These are phyloP conservation scores for Penicillium polonicum DNA, from an alignment of 2,329 filamentous ascomycete species.

Conservation along the genomic window DNA sequence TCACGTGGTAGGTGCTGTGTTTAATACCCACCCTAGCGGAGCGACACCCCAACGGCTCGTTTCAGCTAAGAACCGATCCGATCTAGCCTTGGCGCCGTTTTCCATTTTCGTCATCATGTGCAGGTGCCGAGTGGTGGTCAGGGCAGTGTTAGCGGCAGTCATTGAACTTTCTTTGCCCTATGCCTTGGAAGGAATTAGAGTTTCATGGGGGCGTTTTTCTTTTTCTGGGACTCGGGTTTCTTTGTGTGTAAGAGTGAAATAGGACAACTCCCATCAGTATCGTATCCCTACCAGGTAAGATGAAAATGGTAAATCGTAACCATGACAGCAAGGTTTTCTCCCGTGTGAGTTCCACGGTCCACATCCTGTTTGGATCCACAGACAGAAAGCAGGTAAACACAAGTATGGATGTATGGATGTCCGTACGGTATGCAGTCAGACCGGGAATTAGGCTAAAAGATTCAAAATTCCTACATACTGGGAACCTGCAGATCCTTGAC, in stretches of 20 bases:
- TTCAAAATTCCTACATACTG: neutral
- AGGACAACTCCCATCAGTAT: neutral
- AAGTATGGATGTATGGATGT: neutral
- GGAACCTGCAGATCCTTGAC: slow-evolving; percentile 2
- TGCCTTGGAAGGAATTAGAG: slow-evolving; percentile 1
- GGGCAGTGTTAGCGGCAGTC: slow-evolving; percentile 17
- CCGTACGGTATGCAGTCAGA: neutral
- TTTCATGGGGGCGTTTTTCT: neutral
- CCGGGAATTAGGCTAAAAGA: neutral
- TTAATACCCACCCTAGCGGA: neutral
- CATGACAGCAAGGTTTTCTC: neutral
- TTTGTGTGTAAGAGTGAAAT: neutral
- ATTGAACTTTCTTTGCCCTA: slow-evolving; percentile 10
- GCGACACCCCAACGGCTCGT: slow-evolving; percentile 7
- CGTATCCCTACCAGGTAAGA: neutral
- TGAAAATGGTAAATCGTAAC: neutral
- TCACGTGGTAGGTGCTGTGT: neutral
- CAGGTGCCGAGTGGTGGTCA: slow-evolving; percentile 15
- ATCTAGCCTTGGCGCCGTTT: slow-evolving; percentile 12
- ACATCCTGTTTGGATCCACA: slow-evolving; percentile 1
- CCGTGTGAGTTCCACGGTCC: slow-evolving; percentile 3
- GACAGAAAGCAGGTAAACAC: neutral
- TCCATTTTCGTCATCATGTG: slow-evolving; percentile 4
- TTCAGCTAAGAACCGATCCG: slow-evolving; percentile 2
- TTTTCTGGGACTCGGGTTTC: neutral